phyloP scores from a whole-genome alignment of 345 rosid species.

The Nephelium lappaceum region DNA sequence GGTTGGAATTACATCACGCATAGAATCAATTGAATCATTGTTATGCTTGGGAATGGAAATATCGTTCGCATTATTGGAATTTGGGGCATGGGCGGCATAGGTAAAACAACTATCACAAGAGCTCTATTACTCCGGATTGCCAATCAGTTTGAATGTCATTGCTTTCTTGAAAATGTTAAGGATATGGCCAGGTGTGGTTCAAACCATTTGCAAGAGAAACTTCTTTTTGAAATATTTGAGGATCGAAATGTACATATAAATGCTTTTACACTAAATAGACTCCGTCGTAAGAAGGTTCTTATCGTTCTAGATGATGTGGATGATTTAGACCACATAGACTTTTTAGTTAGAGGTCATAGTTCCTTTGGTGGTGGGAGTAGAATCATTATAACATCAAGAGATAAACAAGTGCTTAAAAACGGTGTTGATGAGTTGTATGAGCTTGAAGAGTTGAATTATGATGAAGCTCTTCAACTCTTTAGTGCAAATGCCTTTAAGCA shows the following conservation, averaged over 20 bases:
- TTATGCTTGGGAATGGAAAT: too few relatives aligned
- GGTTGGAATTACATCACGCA: not conserved
- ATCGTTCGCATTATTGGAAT: not conserved
- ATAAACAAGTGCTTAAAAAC: too few relatives aligned
- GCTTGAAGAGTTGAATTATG: not conserved
- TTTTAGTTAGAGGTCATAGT: not conserved
- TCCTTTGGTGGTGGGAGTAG: not conserved
- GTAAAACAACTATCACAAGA: not conserved
- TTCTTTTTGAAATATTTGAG: too few relatives aligned
- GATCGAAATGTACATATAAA: not conserved
- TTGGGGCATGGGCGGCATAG: not conserved
- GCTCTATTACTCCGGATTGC: not conserved
- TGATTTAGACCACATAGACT: not conserved
- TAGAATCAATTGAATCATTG: not conserved
- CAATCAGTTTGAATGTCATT: not conserved
- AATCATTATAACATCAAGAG: not conserved
- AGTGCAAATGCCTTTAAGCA: not conserved
- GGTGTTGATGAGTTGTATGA: not conserved
- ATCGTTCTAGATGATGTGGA: not conserved
- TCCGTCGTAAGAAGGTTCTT: not conserved
- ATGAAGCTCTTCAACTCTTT: not conserved
- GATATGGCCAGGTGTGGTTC: not conserved
- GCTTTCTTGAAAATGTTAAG: not conserved
- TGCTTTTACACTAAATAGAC: too few relatives aligned
- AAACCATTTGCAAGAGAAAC: not conserved